Evolutionary conservation across 805 yeast species (phyloP).

Genomic region (Suhomyces sp.): DNA sequence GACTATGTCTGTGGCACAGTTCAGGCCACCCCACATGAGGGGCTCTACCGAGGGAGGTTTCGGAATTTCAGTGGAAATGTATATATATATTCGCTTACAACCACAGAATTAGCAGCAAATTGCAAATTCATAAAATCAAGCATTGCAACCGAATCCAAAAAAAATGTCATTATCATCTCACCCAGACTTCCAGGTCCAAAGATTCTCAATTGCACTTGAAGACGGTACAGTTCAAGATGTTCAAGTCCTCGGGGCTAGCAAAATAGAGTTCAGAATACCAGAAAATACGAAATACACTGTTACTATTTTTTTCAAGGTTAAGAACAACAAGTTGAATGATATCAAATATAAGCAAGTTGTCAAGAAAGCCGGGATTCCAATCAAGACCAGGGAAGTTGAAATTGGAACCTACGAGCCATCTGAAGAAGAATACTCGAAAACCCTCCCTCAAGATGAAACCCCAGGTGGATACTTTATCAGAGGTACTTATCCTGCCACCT

Average conservation of each 20-base stretch:
- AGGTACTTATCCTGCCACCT: conserved; percentile 31
- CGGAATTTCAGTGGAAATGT: no score
- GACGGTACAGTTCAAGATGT: conserved; percentile 26
- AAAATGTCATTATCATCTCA: conserved; percentile 16
- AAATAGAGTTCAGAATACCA: conserved; percentile 33
- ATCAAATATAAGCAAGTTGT: conserved; percentile 36
- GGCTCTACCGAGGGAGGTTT: no score
- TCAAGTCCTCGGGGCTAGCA: conserved; percentile 28
- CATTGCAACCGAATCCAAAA: no score
- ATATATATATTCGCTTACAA: no score
- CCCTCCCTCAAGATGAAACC: conserved; percentile 34
- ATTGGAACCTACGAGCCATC: conserved; percentile 35
- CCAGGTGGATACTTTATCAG: conserved; percentile 42
- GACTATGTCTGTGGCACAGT: no score
- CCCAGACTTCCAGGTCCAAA: conserved; percentile 34
- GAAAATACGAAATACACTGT: conserved; percentile 35
- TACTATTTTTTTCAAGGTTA: conserved; percentile 34
- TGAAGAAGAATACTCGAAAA: conserved; percentile 31
- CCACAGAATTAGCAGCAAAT: no score
- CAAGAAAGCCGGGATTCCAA: conserved; percentile 34
- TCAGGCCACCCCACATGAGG: no score
- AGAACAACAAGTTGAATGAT: conserved; percentile 26
- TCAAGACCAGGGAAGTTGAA: conserved; percentile 27
- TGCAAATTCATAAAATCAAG: no score
- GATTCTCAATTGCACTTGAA: conserved; percentile 30